Evolutionary conservation across 2,329 filamentous ascomycete genomes (phyloP).

Genomic region (Fusarium sp.): DNA sequence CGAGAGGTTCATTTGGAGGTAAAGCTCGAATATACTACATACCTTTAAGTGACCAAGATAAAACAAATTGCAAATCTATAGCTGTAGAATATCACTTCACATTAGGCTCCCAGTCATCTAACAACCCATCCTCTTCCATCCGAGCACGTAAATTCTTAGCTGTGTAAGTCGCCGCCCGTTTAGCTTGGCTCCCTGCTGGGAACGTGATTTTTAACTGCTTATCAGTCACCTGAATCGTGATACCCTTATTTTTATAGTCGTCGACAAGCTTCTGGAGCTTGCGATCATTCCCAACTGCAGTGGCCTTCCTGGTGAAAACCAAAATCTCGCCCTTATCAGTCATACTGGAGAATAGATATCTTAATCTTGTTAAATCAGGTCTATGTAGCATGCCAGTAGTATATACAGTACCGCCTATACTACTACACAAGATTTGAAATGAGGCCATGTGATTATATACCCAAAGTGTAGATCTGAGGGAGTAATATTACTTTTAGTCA

Average conservation of each 20-base stretch:
- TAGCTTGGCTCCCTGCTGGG: not conserved
- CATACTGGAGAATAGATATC: not conserved
- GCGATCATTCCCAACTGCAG: not conserved
- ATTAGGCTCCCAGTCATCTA: not conserved
- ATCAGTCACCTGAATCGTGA: not conserved
- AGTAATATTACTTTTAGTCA: too few species aligned
- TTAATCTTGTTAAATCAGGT: not conserved
- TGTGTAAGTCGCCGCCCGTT: not conserved
- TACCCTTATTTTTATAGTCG: not conserved
- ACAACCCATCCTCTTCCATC: not conserved
- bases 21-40: too few species aligned
- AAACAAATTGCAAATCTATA: too few species aligned
- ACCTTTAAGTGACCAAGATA: too few species aligned
- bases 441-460: too few species aligned
- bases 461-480: too few species aligned
- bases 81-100: not conserved
- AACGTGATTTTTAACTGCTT: not conserved
- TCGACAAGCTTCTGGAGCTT: not conserved
- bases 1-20: too few species aligned
- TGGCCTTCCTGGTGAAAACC: not conserved
- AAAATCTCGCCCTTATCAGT: not conserved
- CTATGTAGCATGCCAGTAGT: rapidly evolving
- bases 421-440: too few species aligned
- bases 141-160: not conserved
- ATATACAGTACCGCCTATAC: not conserved